Evolutionary conservation across 805 yeast species (phyloP).

Genomic region (Tetrapisispora pingtungensis): DNA sequence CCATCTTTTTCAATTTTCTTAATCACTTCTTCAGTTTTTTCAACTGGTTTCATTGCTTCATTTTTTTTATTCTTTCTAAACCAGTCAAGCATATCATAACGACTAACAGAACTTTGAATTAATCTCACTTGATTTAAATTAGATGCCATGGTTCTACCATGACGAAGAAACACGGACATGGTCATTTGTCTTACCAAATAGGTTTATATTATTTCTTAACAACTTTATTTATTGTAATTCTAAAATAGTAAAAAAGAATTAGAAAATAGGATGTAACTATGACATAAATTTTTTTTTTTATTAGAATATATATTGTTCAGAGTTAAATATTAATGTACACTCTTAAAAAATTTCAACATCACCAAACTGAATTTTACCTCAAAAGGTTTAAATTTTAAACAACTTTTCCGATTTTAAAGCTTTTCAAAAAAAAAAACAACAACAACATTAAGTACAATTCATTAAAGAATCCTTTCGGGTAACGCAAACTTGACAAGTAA

Average conservation of each 20-base stretch:
- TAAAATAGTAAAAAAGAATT: too few species aligned
- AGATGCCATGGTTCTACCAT: neutral
- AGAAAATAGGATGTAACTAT: too few species aligned
- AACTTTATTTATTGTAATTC: too few species aligned
- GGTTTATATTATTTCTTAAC: too few species aligned
- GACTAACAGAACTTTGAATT: neutral
- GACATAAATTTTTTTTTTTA: too few species aligned
- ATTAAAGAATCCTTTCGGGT: neutral
- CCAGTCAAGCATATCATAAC: slow-evolving; percentile 33
- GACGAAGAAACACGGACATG: neutral
- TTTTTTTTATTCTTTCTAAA: slow-evolving; percentile 27
- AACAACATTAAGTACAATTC: neutral
- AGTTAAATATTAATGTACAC: too few species aligned
- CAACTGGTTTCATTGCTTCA: slow-evolving; percentile 5
- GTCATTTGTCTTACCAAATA: too few species aligned
- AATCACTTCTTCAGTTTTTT: slow-evolving; percentile 28
- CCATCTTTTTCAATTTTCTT: slow-evolving; percentile 26
- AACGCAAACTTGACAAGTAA: neutral
- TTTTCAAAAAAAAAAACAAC: neutral
- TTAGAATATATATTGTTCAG: too few species aligned
- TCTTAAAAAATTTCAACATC: too few species aligned
- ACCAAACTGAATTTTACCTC: too few species aligned
- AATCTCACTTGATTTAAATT: neutral
- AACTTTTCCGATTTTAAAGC: neutral
- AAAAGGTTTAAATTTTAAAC: neutral